Conservation (phyloP, 352 stramenopile species). For the Pythium sukuiense region DNA sequence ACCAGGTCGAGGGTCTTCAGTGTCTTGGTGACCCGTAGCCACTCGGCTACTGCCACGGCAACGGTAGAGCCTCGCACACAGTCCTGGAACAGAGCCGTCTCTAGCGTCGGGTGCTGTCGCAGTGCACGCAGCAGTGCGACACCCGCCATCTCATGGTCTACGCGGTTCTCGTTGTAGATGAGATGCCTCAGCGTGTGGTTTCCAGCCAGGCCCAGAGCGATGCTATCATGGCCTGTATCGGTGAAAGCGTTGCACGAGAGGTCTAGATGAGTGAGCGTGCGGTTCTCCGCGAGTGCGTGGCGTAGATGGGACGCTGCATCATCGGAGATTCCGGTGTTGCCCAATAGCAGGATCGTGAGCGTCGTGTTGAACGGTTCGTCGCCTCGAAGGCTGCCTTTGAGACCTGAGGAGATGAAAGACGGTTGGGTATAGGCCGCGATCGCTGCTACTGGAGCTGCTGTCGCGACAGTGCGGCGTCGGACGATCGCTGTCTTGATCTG, state of each 20-base stretch:
- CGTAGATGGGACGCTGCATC: constrained; percentile 44
- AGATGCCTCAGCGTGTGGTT: constrained; percentile 51
- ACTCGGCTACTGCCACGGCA: constrained; percentile 32
- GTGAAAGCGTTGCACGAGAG: constrained; percentile 32
- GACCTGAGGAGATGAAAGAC: background rate
- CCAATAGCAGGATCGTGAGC: constrained; percentile 53
- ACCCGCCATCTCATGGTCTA: constrained; percentile 40
- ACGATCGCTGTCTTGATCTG: constrained; percentile 54
- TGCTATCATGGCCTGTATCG: constrained; percentile 24
- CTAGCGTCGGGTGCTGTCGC: constrained; percentile 34
- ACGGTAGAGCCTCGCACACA: constrained; percentile 45
- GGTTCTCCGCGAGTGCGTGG: constrained; percentile 47
- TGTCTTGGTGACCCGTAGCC: constrained; percentile 31
- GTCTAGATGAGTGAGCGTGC: constrained; percentile 54
- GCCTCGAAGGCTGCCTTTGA: background rate
- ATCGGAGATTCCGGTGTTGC: constrained; percentile 60
- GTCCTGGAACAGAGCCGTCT: constrained; percentile 54
- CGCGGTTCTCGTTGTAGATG: constrained; percentile 61
- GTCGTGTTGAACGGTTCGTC: constrained; percentile 58
- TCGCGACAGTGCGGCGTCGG: constrained; percentile 26
- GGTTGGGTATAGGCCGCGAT: background rate
- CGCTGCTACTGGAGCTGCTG: constrained; percentile 23
- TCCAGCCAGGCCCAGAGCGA: constrained; percentile 45
- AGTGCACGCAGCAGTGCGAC: constrained; percentile 41
- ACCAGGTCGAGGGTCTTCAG: constrained; percentile 61